Conservation (phyloP, 345 rosid species). For the Stellera chamaejasme region DNA sequence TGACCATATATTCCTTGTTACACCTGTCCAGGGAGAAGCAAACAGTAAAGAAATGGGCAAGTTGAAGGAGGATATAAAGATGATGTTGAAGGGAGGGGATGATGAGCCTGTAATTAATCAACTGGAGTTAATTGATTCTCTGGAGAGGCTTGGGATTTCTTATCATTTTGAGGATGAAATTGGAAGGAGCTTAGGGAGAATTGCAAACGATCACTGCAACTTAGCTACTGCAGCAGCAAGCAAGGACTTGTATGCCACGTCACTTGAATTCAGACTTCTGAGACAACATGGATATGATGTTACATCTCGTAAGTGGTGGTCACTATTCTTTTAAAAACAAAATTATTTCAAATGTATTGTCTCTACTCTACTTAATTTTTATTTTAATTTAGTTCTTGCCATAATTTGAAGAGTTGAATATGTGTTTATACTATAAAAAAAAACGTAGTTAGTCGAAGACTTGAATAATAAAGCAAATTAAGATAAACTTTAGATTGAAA, state of each 20-base stretch:
- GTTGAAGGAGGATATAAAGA: conserved; percentile 7
- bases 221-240: neutral
- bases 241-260: conserved; percentile 15
- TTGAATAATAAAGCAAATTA: no score
- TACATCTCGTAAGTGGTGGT: conserved; percentile 13
- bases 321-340: neutral
- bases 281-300: conserved; percentile 23
- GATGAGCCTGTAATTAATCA: conserved; percentile 12
- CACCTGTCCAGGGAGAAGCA: conserved; percentile 4
- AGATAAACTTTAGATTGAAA: no score
- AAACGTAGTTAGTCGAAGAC: no score
- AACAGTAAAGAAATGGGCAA: neutral
- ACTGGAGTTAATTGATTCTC: conserved; percentile 23
- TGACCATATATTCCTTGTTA: no score
- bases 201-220: neutral
- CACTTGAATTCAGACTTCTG: conserved; percentile 26
- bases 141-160: conserved; percentile 31
- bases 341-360: neutral
- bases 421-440: no score
- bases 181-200: conserved; percentile 6
- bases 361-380: no score
- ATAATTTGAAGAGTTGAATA: no score
- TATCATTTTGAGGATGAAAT: conserved; percentile 24
- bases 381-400: no score
- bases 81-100: conserved; percentile 3